Evolutionary conservation across 176 grass and related monocot genomes (phyloP).

Genomic region (Ampelocalamus luodianensis): DNA sequence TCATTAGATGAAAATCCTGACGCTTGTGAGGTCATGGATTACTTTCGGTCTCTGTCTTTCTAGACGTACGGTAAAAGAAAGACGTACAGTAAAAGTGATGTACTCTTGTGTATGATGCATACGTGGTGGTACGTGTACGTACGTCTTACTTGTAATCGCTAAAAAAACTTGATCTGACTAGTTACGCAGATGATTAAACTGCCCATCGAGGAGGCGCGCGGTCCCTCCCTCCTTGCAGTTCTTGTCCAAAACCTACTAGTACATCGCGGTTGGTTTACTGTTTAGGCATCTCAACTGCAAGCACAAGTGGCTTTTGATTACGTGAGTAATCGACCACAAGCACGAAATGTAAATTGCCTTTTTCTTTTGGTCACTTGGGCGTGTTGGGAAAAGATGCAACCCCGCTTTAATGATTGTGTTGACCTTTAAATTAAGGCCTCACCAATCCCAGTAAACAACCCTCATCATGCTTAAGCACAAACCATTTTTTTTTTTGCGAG

Average conservation of each 20-base stretch:
- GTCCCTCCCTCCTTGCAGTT: not conserved
- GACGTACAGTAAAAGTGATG: too few relatives aligned
- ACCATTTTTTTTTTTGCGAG: not conserved
- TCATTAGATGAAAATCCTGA: too few relatives aligned
- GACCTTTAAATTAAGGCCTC: constrained; percentile 38
- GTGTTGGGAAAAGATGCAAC: constrained; percentile 47
- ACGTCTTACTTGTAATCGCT: too few relatives aligned
- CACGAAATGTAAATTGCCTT: too few relatives aligned
- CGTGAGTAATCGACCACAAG: too few relatives aligned
- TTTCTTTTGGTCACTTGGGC: constrained; percentile 19
- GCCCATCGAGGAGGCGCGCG: not conserved
- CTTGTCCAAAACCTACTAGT: too few relatives aligned
- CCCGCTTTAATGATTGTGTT: constrained; percentile 51
- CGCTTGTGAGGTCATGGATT: too few relatives aligned
- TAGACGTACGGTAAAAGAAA: too few relatives aligned
- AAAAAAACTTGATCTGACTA: not conserved
- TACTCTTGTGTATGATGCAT: too few relatives aligned
- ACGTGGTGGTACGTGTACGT: too few relatives aligned
- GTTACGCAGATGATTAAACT: not conserved
- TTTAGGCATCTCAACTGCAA: not conserved
- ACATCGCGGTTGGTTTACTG: not conserved
- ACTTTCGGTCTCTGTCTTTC: too few relatives aligned
- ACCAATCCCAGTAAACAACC: constrained; percentile 40
- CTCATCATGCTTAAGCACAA: constrained; percentile 7
- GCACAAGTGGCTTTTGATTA: not conserved